Percentiles rank a stretch among this genome's conserved stretches.
Evolutionary conservation across 2,329 filamentous ascomycete genomes (phyloP).

Genomic region (Talaromyces sp.): DNA sequence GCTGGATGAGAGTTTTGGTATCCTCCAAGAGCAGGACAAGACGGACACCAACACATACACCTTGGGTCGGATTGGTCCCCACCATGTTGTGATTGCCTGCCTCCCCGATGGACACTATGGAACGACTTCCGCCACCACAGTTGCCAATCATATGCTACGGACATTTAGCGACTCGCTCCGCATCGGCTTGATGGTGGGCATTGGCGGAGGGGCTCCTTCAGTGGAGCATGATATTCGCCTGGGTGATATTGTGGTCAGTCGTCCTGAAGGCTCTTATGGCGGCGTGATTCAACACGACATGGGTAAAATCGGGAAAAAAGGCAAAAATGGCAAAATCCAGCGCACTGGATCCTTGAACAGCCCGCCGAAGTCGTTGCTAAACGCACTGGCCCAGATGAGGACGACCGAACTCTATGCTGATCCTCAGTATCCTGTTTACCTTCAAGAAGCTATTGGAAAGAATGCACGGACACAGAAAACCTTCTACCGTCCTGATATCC

Average conservation of each 20-base stretch:
- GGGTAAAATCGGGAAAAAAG: constrained; percentile 18
- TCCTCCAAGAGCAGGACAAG: neutral
- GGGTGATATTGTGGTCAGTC: constrained; percentile 19
- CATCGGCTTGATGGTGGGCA: constrained; percentile 20
- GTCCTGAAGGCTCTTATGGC: constrained; percentile 8
- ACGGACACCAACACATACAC: constrained; percentile 13
- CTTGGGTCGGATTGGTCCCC: neutral
- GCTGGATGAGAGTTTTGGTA: constrained; percentile 4
- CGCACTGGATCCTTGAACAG: neutral
- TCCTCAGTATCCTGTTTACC: neutral
- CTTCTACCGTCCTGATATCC: neutral
- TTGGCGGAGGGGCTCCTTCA: constrained; percentile 17
- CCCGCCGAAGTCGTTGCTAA: neutral
- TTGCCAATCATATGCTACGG: constrained; percentile 20
- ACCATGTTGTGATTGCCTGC: constrained; percentile 13
- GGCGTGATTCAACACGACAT: constrained; percentile 25
- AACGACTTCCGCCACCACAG: constrained; percentile 19
- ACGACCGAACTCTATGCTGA: neutral
- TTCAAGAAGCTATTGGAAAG: neutral
- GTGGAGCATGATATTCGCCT: constrained; percentile 11
- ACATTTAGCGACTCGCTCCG: constrained; percentile 19
- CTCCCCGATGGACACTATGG: constrained; percentile 19
- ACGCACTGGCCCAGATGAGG: neutral
- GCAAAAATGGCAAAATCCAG: neutral
- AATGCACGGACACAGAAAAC: neutral